These are phyloP conservation scores for Drechslerella coelobrocha DNA, from an alignment of 2,329 filamentous ascomycete genomes.

Conservation along the genomic window DNA sequence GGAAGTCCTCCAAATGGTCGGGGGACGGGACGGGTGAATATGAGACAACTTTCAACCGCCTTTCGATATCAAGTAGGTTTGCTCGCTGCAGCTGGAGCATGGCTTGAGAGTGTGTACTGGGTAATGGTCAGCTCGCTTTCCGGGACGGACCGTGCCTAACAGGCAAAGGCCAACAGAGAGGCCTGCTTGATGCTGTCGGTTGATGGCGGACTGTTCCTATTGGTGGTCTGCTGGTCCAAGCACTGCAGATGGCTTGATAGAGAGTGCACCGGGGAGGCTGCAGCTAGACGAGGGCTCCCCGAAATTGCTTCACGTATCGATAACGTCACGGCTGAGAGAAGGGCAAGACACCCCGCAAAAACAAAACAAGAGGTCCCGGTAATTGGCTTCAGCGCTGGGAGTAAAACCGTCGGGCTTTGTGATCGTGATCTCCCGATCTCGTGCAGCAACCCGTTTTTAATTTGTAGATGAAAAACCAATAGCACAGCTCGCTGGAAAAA, in stretches of 20 bases:
- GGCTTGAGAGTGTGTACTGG: neutral
- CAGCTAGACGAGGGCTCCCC: neutral
- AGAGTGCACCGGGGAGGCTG: constrained; percentile 3
- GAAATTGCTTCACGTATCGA: constrained; percentile 12
- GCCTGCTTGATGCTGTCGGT: constrained; percentile 39
- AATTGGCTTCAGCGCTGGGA: neutral
- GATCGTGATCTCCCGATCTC: constrained; percentile 8
- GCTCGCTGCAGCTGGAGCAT: neutral
- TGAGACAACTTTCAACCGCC: constrained; percentile 14
- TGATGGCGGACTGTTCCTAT: constrained; percentile 29
- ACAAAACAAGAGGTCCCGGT: constrained; percentile 7
- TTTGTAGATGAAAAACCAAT: constrained; percentile 11
- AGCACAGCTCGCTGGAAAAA: constrained; percentile 12
- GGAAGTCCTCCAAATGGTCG: constrained; percentile 6
- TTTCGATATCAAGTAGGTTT: neutral
- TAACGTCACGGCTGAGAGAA: constrained; percentile 43
- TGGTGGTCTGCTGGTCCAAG: constrained; percentile 8
- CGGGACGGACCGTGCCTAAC: constrained; percentile 48
- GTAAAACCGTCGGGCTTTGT: neutral
- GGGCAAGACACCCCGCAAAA: constrained; percentile 14
- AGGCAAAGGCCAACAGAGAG: constrained; percentile 23
- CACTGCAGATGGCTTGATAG: neutral
- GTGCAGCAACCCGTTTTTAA: constrained; percentile 12
- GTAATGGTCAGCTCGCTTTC: neutral
- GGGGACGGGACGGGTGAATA: constrained; percentile 10